phyloP scores from a whole-genome alignment of 2,329 filamentous ascomycete genomes.

The Sclerotinia borealis region DNA sequence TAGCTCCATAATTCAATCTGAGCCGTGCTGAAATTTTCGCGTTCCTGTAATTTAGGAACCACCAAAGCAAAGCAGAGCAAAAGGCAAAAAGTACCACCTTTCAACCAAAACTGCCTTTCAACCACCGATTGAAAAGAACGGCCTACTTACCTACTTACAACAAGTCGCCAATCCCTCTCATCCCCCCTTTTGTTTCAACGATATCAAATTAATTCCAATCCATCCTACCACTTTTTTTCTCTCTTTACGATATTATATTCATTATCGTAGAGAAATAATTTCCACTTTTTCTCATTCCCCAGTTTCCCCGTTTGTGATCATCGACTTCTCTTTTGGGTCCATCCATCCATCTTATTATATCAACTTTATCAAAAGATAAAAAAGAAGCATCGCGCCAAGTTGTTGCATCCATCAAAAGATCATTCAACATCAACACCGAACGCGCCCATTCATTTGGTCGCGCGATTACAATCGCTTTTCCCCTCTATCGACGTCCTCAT shows the following conservation, averaged over 20 bases:
- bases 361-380: slow-evolving; percentile 12
- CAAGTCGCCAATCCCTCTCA: slow-evolving; percentile 1
- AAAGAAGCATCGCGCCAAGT: slow-evolving; percentile 31
- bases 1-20: background rate
- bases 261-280: background rate
- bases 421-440: slow-evolving; percentile 28
- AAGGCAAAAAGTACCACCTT: too few relatives aligned
- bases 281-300: background rate
- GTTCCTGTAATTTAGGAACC: background rate
- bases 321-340: slow-evolving; percentile 8
- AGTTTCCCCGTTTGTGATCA: slow-evolving; percentile 8
- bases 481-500: slow-evolving; percentile 10
- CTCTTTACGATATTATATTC: background rate
- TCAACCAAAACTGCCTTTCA: too few relatives aligned
- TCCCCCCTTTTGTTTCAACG: slow-evolving; percentile 1
- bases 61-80: background rate
- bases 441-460: slow-evolving; percentile 24
- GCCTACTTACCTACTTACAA: too few relatives aligned
- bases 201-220: slow-evolving; percentile 6
- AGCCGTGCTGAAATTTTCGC: slow-evolving; percentile 5
- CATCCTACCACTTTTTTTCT: background rate
- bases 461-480: slow-evolving; percentile 22
- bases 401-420: slow-evolving; percentile 28
- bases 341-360: background rate
- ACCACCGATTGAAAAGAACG: background rate